Conservation (phyloP, 2,329 filamentous ascomycete species). For the Calonectria pseudoturangicola region DNA sequence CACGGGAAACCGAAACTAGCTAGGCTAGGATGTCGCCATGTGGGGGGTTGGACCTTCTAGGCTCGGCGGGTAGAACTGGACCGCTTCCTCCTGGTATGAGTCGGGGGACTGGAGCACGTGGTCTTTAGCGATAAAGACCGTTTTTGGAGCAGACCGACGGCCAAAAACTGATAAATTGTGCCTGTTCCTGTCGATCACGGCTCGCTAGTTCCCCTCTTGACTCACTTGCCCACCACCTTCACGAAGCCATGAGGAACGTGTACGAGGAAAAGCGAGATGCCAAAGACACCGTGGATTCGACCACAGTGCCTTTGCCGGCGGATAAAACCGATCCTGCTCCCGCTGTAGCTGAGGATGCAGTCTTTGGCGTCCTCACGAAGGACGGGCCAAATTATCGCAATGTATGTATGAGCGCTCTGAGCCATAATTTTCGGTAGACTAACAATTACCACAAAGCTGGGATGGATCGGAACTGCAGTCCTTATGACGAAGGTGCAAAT, state of each 20-base stretch:
- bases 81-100: background rate
- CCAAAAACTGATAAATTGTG: constrained; percentile 1
- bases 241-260: background rate
- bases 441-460: constrained; percentile 51
- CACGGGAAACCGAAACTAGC: background rate
- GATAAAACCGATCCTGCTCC: too few species aligned
- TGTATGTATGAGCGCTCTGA: background rate
- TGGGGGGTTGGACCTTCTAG: constrained; percentile 14
- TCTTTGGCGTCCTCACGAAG: constrained; percentile 13
- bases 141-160: background rate
- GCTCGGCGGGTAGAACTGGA: background rate
- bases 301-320: background rate
- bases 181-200: background rate
- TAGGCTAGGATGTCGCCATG: background rate
- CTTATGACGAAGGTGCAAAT: constrained; percentile 68
- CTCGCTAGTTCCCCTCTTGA: background rate
- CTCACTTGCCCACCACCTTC: background rate
- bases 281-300: background rate
- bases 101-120: background rate
- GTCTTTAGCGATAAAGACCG: background rate
- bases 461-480: constrained; percentile 63
- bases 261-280: background rate
- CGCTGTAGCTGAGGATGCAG: constrained; percentile 1
- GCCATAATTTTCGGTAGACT: background rate
- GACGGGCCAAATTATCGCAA: constrained; percentile 24